Base-by-base conservation (phyloP, 2,329 filamentous ascomycete species). In the Aspergillus tubingensis region DNA sequence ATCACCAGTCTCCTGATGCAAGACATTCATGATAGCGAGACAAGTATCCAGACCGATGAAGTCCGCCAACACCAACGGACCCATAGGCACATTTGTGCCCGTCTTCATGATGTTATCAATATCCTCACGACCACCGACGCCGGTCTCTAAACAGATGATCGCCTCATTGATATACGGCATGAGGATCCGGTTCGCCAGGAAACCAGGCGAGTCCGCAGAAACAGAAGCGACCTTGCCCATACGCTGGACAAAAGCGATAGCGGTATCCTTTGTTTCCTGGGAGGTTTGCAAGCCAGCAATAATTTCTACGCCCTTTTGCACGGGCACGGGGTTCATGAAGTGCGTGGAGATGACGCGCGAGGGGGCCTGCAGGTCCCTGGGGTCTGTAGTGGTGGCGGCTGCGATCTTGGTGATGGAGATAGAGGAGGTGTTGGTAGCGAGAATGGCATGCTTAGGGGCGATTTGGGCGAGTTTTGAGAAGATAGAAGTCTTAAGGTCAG, bases 91-190 rank as follows among this genome's bases (percentile, higher is more conserved):
- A 73, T 96, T 96, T 21, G 95, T 99, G 50, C 95, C 95, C 70
- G 97, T 97, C 85, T 96, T 98, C 95, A 99, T 99, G 70, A 99
- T 99, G 66, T 85, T 88, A 74, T 99, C 95, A 67, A 99, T 99
- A 65, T 94, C 91, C 72, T 98, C 93, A 68, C 91, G 89, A 65
- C 86, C 85, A 17, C 95, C 95, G 0, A 99, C 88, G 3, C 91
- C 91, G 0, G 95, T 97, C 80, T 99, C 95, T 13, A 99, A 83
- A 77, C 95, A 99, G 65, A 96, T 94, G 68, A 99, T 84, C 8
- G 96, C 95, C 80, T 99, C 95, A 76, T 99, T 99, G 81, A 99
- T 97, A 76, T 99, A 99, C 0, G 95, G 95, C 95, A 99, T 99
- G 61, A 99, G 81, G 63, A 99, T 99, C 8, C 95, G 85, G 77